phyloP scores from a whole-genome alignment of 257 asterid genomes.

The Ehretia macrophylla region DNA sequence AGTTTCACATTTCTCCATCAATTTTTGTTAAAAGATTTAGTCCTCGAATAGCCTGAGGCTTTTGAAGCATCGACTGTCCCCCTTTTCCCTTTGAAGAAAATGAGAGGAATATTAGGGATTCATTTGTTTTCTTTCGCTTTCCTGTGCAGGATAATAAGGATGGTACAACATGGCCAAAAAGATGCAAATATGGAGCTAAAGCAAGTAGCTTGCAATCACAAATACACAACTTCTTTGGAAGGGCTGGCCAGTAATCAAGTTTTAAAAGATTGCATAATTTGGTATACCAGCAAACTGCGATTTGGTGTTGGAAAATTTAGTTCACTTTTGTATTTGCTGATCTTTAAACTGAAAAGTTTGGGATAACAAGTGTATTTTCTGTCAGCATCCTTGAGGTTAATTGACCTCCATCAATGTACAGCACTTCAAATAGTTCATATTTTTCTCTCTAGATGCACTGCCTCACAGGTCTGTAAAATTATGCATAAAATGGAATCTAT shows the following conservation, averaged over 20 bases:
- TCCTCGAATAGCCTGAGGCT: not conserved
- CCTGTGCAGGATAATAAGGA: conserved; percentile 42
- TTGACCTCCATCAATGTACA: too few species aligned
- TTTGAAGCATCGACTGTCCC: not conserved
- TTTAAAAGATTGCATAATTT: not conserved
- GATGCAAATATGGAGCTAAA: conserved; percentile 39
- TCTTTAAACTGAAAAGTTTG: too few species aligned
- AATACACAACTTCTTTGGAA: conserved; percentile 83
- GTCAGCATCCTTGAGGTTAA: too few species aligned
- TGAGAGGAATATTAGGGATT: not conserved
- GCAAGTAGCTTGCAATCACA: conserved; percentile 44
- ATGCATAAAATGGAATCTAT: too few species aligned
- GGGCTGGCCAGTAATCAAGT: conserved; percentile 31
- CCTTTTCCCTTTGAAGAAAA: not conserved
- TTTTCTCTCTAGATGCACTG: too few species aligned
- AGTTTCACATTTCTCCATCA: too few species aligned
- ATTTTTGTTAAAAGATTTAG: too few species aligned
- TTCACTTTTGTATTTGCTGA: too few species aligned
- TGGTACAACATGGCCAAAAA: conserved; percentile 33
- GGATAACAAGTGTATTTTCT: too few species aligned
- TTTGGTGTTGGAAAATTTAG: not conserved
- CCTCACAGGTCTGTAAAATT: too few species aligned
- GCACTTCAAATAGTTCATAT: too few species aligned
- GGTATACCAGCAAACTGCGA: not conserved
- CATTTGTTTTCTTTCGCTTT: conserved; percentile 11